Evolutionary conservation across 768 basidiomycete species (phyloP).

Genomic region (Lactarius sp.): DNA sequence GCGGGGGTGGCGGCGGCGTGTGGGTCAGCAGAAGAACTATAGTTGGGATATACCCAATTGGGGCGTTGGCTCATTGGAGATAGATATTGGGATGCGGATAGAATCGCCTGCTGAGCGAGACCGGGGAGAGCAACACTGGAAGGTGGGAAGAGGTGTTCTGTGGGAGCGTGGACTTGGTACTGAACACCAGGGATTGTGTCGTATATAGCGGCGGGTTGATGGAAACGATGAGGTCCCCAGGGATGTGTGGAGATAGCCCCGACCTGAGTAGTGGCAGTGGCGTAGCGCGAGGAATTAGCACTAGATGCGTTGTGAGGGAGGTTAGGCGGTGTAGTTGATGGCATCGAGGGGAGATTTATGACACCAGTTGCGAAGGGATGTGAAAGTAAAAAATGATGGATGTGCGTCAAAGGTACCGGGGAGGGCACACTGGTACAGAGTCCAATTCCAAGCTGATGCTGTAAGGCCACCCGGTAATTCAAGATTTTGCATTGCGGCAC

Average conservation of each 20-base stretch:
- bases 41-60: slow-evolving; percentile 9
- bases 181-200: background rate
- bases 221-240: slow-evolving; percentile 7
- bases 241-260: background rate
- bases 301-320: slow-evolving; percentile 2
- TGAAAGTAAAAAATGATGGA: background rate
- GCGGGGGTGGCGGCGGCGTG: slow-evolving; percentile 18
- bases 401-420: background rate
- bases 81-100: slow-evolving; percentile 3
- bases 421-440: background rate
- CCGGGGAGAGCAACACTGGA: background rate
- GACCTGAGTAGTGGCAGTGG: background rate
- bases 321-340: slow-evolving; percentile 18
- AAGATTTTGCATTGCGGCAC: background rate
- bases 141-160: background rate
- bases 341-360: slow-evolving; percentile 14
- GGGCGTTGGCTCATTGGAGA: slow-evolving; percentile 7
- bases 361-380: background rate
- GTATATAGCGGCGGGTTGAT: slow-evolving; percentile 21
- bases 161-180: background rate
- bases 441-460: background rate
- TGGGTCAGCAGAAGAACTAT: background rate
- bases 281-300: background rate
- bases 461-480: background rate
- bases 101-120: slow-evolving; percentile 4